Base-by-base conservation (phyloP, 176 grass and related monocot species). In the Oryza punctata region DNA sequence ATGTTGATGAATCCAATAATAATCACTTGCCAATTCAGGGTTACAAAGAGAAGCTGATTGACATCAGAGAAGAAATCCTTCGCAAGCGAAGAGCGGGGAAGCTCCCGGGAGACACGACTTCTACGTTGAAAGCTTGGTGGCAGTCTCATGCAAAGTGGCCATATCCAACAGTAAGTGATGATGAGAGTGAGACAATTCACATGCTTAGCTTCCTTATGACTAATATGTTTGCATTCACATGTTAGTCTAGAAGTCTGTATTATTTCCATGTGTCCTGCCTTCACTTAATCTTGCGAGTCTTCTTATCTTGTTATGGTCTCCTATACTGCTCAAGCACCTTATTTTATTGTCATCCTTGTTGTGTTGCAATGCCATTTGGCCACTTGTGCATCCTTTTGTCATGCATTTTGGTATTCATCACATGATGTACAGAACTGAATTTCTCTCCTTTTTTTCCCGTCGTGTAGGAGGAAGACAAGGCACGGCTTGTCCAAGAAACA, bases 11-110 rank as follows among this genome's bases (percentile, higher is more conserved):
- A 67, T 47, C 11, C 27, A 63, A 24, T 25, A 63, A 24, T 25
- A 43, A 76, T 50, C 30, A 16, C 40, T 27, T 35, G 26, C 54
- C 61, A 82, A 76, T 78, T 67, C 43, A 93, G 91, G 91, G 91
- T 63, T 93, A 90, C 72, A 93, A 93, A 64, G 91, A 93, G 88
- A 93, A 93, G 57, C 75, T 93, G 67, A 23, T 88, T 29, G 91
- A 93, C 70, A 93, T 93, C 5, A 87, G 91, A 76, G 91, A 93
- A 87, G 88, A 93, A 76, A 93, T 93, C 87, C 84, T 93, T 67
- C 80, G 91, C 63, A 93, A 93, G 60, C 67, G 88, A 71, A 90
- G 91, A 82, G 91, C 88, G n/a, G 91, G 91, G 50, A 93, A 93
- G 63, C 82, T 93, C 13, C 91, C 91, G 45, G 91, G 91, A 43